phyloP scores from a whole-genome alignment of 805 yeast species.

The Kluyveromyces lactis region DNA sequence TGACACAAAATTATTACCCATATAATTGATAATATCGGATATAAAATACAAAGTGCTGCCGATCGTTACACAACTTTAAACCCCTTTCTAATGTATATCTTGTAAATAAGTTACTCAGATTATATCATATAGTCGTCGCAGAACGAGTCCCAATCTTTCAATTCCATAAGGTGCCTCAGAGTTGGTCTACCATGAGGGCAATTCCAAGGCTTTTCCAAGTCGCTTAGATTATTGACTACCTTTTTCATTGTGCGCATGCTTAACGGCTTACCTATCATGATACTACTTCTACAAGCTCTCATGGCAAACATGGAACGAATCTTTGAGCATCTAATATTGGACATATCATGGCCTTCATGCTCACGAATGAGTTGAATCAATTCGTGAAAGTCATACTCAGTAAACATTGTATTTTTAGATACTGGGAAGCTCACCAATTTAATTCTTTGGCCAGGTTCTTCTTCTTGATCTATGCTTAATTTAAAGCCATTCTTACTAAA shows the following conservation, averaged over 20 bases:
- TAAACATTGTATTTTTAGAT: constrained; percentile 63
- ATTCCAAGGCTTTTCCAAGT: constrained; percentile 88
- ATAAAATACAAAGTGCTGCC: too few species aligned
- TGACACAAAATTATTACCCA: background rate
- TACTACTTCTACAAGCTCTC: constrained; percentile 90
- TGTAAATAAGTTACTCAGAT: background rate
- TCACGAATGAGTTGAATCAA: constrained; percentile 59
- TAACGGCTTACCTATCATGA: constrained; percentile 84
- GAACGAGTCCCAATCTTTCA: constrained; percentile 39
- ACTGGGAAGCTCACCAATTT: constrained; percentile 58
- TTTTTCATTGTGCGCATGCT: constrained; percentile 49
- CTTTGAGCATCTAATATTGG: constrained; percentile 53
- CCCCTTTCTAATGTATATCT: too few species aligned
- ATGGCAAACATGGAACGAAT: constrained; percentile 80
- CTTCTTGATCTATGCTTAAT: constrained; percentile 41
- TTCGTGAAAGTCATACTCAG: constrained; percentile 61
- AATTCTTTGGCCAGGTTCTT: constrained; percentile 49
- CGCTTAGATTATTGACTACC: constrained; percentile 61
- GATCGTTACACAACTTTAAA: too few species aligned
- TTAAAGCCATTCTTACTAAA: constrained; percentile 76
- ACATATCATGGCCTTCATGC: constrained; percentile 35
- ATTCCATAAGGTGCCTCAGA: constrained; percentile 75
- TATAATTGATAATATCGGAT: too few species aligned
- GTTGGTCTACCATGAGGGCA: constrained; percentile 98
- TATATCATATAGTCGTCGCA: constrained; percentile 34